phyloP scores from a whole-genome alignment of 2,329 filamentous ascomycete species.

The Beauveria brongniartii region DNA sequence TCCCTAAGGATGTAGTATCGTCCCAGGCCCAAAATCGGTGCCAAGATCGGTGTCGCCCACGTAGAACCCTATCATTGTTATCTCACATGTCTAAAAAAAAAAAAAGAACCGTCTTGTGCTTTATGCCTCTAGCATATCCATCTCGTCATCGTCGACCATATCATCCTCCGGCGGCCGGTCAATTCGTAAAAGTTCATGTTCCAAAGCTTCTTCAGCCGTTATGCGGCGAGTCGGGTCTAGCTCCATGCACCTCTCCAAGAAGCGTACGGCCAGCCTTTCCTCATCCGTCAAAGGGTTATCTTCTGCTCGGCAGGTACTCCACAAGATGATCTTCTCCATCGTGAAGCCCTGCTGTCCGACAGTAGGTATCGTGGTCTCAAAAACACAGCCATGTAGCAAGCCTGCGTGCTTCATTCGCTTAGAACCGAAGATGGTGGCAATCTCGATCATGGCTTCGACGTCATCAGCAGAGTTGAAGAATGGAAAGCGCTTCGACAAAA shows the following conservation, averaged over 20 bases:
- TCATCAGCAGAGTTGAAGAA: conserved; percentile 99
- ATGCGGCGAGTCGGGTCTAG: conserved; percentile 67
- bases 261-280: conserved; percentile 65
- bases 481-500: conserved; percentile 84
- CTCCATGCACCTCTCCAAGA: conserved; percentile 65
- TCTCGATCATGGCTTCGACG: conserved; percentile 94
- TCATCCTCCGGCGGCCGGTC: conserved; percentile 22
- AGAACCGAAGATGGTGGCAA: conserved; percentile 86
- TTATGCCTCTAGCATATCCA: conserved; percentile 38
- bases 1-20: background rate
- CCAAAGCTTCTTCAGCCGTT: conserved; percentile 64
- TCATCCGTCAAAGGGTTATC: conserved; percentile 50
- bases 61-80: background rate
- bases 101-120: background rate
- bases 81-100: background rate
- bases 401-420: conserved; percentile 78
- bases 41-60: background rate
- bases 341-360: conserved; percentile 78
- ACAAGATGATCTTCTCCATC: conserved; percentile 88
- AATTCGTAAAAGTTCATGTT: conserved; percentile 58
- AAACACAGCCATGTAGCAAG: conserved; percentile 78
- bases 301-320: conserved; percentile 76
- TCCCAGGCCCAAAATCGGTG: background rate
- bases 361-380: conserved; percentile 88
- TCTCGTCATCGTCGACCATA: conserved; percentile 42